Evolutionary conservation across 768 basidiomycete species (phyloP).

Genomic region (Russula dissimulans): DNA sequence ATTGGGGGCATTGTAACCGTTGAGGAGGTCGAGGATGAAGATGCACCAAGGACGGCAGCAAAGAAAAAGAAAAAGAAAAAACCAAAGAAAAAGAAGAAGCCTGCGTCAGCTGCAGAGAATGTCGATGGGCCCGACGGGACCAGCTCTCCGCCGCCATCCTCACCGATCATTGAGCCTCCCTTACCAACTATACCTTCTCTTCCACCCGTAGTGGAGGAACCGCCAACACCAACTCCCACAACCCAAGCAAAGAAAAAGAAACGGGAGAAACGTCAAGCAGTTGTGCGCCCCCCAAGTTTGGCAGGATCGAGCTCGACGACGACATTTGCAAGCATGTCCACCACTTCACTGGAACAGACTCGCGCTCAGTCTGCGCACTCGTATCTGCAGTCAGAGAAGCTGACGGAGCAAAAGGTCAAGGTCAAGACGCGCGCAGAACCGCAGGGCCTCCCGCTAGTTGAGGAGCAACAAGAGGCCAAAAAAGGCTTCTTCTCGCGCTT

Average conservation of each 20-base stretch:
- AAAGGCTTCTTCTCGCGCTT: conserved; percentile 47
- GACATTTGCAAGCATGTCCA: conserved; percentile 27
- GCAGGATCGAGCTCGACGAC: conserved; percentile 17
- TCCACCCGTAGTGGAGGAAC: neutral
- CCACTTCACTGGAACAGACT: conserved; percentile 34
- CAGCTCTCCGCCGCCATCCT: conserved; percentile 19
- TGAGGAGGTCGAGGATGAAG: conserved; percentile 71
- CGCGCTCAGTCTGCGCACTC: conserved; percentile 62
- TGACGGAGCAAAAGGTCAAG: conserved; percentile 47
- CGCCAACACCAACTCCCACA: neutral
- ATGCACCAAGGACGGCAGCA: conserved; percentile 31
- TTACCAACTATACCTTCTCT: neutral
- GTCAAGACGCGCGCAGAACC: conserved; percentile 61
- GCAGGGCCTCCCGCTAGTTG: conserved; percentile 40
- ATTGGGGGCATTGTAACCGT: conserved; percentile 43
- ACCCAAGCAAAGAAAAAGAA: conserved; percentile 10
- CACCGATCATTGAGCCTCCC: conserved; percentile 11
- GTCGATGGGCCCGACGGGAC: conserved; percentile 16
- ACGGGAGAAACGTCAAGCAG: conserved; percentile 1
- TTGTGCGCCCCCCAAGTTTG: conserved; percentile 17
- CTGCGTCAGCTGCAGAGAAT: conserved; percentile 23
- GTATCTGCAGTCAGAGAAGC: conserved; percentile 49
- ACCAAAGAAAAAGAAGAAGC: conserved; percentile 56
- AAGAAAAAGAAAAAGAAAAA: conserved; percentile 73
- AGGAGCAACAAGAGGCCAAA: conserved; percentile 32